Evolutionary conservation across 2,329 filamentous ascomycete genomes (phyloP), one percentile per base, ranked within the genome.

Genomic region (Tolypocladium nubicola): DNA sequence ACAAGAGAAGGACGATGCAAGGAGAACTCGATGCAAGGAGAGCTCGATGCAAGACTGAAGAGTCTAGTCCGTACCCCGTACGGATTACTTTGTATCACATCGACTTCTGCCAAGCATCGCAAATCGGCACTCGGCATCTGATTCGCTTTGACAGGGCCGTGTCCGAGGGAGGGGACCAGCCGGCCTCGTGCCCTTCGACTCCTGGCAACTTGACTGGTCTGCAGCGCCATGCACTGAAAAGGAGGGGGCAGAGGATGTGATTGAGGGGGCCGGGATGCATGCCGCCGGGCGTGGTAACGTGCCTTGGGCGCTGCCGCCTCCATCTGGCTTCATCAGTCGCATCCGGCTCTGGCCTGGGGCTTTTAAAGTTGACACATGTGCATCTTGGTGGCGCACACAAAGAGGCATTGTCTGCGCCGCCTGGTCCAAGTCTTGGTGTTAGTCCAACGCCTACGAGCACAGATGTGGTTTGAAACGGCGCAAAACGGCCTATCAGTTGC

Each of bases 131-230:
- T 52, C 47, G 47, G 47, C 47, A 37, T 52, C 30, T 52, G 47
- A 37, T 33, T 21, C 30, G 30, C 30, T 5, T 37, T 19, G 47
- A 52, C 8, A 7, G 47, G 30, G 14, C 37, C 35, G 37, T 40
- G n/a, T 35, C 19, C 21, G 14, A 52, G 26, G 21, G 45, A 41
- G 35, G 54, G 33, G 19, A 38, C 35, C 26, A 14, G 23, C 47
- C 14, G 49, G 37, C 55, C 55, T 41, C 55, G 55, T 56, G 55
- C 45, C 45, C 47, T 37, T 14, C 37, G 43, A 23, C 47, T 37
- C 13, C 37, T 43, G 35, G 45, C 43, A 56, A 52, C 55, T 47
- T 56, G 55, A 56, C 55, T 40, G 55, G 55, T 41, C 37, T 56
- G 47, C 47, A 52, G 30, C 30, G 30, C 33, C 47, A 37, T 52